phyloP scores from a whole-genome alignment of 257 asterid species.

The Lycium ferocissimum region DNA sequence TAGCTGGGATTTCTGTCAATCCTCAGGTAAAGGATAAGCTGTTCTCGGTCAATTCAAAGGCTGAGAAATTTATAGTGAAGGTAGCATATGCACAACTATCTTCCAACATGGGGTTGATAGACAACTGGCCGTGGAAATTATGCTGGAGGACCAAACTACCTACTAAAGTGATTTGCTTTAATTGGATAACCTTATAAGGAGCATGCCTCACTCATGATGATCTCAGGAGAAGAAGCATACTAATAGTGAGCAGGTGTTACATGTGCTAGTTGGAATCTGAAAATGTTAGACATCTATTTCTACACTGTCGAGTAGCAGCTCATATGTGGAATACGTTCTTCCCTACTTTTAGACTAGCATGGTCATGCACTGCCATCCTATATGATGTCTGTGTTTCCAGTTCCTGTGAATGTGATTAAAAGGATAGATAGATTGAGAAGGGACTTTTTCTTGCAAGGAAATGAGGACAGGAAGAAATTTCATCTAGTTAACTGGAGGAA shows the following conservation, averaged over 20 bases:
- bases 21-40: not conserved
- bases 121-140: not conserved
- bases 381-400: too few relatives aligned
- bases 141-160: not conserved
- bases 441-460: too few relatives aligned
- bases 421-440: too few relatives aligned
- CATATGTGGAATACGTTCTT: not conserved
- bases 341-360: not conserved
- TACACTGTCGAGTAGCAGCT: not conserved
- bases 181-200: not conserved
- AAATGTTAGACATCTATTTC: constrained; percentile 3
- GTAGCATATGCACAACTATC: not conserved
- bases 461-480: too few relatives aligned
- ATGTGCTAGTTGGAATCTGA: not conserved
- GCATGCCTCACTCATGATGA: not conserved
- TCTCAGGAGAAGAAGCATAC: not conserved
- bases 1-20: not conserved
- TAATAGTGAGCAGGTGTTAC: not conserved
- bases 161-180: not conserved
- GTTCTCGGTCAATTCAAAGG: not conserved
- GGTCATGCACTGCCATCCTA: not conserved
- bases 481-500: too few relatives aligned
- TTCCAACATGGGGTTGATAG: not conserved
- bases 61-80: not conserved
- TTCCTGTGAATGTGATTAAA: too few relatives aligned